Conservation (phyloP, 2,329 filamentous ascomycete species). For the Cladosporium sp. region DNA sequence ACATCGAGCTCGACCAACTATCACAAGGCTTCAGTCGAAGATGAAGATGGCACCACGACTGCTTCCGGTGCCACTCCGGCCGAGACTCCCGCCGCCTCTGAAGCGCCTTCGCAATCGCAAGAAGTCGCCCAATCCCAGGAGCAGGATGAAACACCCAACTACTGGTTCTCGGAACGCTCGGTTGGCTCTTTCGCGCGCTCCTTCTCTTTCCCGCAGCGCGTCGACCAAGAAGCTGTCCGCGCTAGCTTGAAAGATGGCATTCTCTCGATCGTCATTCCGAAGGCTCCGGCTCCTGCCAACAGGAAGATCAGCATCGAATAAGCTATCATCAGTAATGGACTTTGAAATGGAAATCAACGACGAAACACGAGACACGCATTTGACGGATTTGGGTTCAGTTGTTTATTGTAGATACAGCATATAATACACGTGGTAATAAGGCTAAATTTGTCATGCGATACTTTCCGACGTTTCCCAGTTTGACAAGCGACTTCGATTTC, state of each 20-base stretch:
- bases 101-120: constrained; percentile 27
- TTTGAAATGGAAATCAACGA: background rate
- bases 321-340: background rate
- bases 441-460: background rate
- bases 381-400: background rate
- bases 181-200: constrained; percentile 57
- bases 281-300: constrained; percentile 44
- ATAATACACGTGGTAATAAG: background rate
- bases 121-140: constrained; percentile 33
- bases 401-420: background rate
- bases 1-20: constrained; percentile 11
- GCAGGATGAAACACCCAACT: constrained; percentile 32
- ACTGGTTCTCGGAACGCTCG: constrained; percentile 63
- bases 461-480: no score
- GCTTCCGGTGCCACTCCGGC: constrained; percentile 6
- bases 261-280: constrained; percentile 54
- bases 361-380: background rate
- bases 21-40: constrained; percentile 63
- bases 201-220: constrained; percentile 55
- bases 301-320: constrained; percentile 56
- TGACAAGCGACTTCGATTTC: no score
- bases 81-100: constrained; percentile 18
- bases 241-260: constrained; percentile 59
- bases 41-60: constrained; percentile 36
- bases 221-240: constrained; percentile 59